phyloP scores from a whole-genome alignment of 2,329 filamentous ascomycete species.

The Sclerotiophoma versabilis region DNA sequence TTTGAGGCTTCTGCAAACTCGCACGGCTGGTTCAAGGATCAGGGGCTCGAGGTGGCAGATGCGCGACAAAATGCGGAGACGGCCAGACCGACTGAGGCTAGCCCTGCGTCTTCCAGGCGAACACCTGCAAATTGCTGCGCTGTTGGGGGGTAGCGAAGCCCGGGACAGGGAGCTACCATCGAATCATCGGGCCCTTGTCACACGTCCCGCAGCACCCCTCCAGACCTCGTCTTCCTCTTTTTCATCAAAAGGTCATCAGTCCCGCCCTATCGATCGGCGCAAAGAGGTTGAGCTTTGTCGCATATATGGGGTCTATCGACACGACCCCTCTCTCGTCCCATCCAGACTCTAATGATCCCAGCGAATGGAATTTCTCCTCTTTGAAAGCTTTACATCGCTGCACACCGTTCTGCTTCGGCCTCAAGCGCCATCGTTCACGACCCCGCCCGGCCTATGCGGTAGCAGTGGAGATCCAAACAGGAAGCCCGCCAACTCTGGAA shows the following conservation, averaged over 20 bases:
- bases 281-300: constrained; percentile 23
- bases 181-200: constrained; percentile 41
- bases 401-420: constrained; percentile 48
- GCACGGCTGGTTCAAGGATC: constrained; percentile 48
- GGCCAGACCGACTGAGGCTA: constrained; percentile 48
- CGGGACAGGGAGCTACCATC: constrained; percentile 38
- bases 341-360: constrained; percentile 39
- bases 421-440: constrained; percentile 40
- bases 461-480: constrained; percentile 26
- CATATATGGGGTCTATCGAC: constrained; percentile 25
- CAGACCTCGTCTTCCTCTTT: constrained; percentile 29
- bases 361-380: constrained; percentile 28
- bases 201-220: constrained; percentile 39
- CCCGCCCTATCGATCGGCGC: constrained; percentile 28
- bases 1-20: constrained; percentile 52
- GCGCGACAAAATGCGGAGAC: constrained; percentile 52
- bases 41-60: constrained; percentile 50
- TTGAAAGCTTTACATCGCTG: constrained; percentile 41
- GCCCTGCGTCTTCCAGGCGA: constrained; percentile 48
- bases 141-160: constrained; percentile 45
- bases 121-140: constrained; percentile 49
- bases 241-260: constrained; percentile 31
- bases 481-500: constrained; percentile 22
- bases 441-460: constrained; percentile 32
- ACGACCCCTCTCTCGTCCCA: constrained; percentile 37